Conservation (phyloP, 139 green algal species). For the Edaphochlamys debaryana region DNA sequence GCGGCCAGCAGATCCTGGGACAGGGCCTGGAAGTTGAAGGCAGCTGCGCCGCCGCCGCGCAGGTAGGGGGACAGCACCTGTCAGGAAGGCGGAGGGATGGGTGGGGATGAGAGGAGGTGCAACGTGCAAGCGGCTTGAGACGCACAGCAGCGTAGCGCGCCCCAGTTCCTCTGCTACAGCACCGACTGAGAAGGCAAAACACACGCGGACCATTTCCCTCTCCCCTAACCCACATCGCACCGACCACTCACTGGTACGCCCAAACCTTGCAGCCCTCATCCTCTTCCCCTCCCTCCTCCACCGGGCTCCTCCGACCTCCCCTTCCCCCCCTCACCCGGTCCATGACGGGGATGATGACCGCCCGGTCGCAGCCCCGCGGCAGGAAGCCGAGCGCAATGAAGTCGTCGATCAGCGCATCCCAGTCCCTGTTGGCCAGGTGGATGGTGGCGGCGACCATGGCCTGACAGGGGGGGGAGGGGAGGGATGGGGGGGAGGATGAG, state of each 20-base stretch:
- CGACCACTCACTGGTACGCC: not conserved
- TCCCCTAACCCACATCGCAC: not conserved
- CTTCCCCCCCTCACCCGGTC: constrained; percentile 43
- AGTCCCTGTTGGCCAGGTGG: constrained; percentile 87
- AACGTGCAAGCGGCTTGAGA: too few relatives aligned
- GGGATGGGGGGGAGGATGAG: not conserved
- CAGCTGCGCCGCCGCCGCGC: constrained; percentile 79
- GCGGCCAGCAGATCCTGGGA: constrained; percentile 76
- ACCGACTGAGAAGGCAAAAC: too few relatives aligned
- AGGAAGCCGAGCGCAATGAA: constrained; percentile 89
- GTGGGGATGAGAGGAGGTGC: not conserved
- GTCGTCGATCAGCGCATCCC: constrained; percentile 80
- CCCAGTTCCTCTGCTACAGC: too few relatives aligned
- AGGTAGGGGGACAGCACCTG: constrained; percentile 84
- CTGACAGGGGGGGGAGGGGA: not conserved
- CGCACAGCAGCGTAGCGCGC: too few relatives aligned
- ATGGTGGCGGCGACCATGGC: constrained; percentile 81
- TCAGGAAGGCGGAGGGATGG: not conserved
- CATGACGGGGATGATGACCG: constrained; percentile 82
- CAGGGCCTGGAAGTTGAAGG: constrained; percentile 78
- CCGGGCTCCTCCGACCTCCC: too few relatives aligned
- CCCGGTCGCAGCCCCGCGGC: constrained; percentile 46
- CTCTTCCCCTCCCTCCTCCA: not conserved
- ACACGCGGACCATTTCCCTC: not conserved
- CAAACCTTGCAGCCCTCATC: too few relatives aligned